phyloP scores from a whole-genome alignment of 1,139 yeast species.

The Debaryomyces psychrophilus region DNA sequence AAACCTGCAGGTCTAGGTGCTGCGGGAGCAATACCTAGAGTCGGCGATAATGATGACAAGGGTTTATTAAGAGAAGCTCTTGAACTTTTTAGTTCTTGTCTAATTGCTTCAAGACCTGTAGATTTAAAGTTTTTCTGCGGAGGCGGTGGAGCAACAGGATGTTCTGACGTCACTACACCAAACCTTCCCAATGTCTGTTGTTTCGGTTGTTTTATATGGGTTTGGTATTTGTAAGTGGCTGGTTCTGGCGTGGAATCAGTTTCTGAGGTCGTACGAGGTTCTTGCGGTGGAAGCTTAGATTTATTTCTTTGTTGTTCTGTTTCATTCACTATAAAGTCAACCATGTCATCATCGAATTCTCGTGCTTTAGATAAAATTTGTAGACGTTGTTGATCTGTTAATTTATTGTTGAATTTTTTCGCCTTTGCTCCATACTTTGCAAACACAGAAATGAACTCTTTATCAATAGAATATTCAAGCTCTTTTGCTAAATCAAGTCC shows the following conservation, averaged over 20 bases:
- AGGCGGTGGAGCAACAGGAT: constrained; percentile 47
- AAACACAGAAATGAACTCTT: constrained; percentile 51
- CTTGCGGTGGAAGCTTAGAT: constrained; percentile 3
- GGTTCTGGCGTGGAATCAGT: constrained; percentile 17
- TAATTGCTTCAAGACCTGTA: constrained; percentile 42
- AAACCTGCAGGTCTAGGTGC: constrained; percentile 88
- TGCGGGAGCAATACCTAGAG: constrained; percentile 51
- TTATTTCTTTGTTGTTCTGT: constrained; percentile 38
- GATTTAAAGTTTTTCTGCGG: constrained; percentile 37
- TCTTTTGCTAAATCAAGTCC: constrained; percentile 67
- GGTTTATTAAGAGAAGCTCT: constrained; percentile 23
- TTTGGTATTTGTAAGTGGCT: constrained; percentile 30
- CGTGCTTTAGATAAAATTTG: constrained; percentile 62
- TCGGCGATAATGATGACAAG: constrained; percentile 16
- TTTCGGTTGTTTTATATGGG: constrained; percentile 27
- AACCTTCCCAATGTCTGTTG: constrained; percentile 57
- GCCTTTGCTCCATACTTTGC: constrained; percentile 69
- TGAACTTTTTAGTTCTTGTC: constrained; percentile 38
- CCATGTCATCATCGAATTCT: constrained; percentile 53
- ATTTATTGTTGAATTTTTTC: constrained; percentile 64
- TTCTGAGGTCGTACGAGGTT: constrained; percentile 11
- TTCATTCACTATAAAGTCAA: constrained; percentile 53
- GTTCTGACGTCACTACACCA: constrained; percentile 41
- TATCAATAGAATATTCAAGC: constrained; percentile 50
- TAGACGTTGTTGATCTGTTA: constrained; percentile 60